Conservation (phyloP, 225 moss, liverwort and hornwort species). For the Physcomitrium patens region DNA sequence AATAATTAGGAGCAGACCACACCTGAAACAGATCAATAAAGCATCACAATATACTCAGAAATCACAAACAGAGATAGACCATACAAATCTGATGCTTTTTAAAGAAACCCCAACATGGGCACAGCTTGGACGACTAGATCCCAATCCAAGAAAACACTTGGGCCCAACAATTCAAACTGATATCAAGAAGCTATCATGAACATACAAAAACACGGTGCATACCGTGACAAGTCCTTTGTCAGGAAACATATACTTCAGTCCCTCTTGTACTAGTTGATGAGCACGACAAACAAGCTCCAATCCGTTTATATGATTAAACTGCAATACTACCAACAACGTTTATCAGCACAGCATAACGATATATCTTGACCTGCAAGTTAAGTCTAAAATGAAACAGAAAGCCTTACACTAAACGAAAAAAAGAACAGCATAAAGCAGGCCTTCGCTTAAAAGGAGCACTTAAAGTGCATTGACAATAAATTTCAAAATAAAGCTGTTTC, state of each 20-base stretch:
- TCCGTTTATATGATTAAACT: constrained; percentile 99
- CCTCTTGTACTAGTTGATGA: constrained; percentile 99
- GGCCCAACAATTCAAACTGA: constrained; percentile 16
- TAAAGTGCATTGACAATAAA: background rate
- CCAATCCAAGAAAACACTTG: background rate
- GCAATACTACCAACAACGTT: constrained; percentile 39
- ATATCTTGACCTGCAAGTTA: background rate
- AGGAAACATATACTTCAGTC: constrained; percentile 99
- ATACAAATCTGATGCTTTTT: too few species aligned
- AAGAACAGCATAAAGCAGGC: background rate
- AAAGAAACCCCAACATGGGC: too few species aligned
- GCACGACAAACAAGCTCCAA: constrained; percentile 99
- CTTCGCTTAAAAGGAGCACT: background rate
- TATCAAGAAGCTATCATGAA: background rate
- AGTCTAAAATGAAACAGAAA: background rate
- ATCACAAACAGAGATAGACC: too few species aligned
- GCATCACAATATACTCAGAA: constrained; percentile 15
- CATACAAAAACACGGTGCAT: constrained; percentile 27
- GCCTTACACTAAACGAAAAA: background rate
- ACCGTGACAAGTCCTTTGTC: constrained; percentile 99
- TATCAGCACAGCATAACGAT: constrained; percentile 9
- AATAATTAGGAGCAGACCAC: constrained; percentile 99
- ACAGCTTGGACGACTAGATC: background rate
- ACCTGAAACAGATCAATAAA: constrained; percentile 52
- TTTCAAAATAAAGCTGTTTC: background rate